Evolutionary conservation across 768 basidiomycete genomes (phyloP).

Genomic region (Ephemerocybe angulata): DNA sequence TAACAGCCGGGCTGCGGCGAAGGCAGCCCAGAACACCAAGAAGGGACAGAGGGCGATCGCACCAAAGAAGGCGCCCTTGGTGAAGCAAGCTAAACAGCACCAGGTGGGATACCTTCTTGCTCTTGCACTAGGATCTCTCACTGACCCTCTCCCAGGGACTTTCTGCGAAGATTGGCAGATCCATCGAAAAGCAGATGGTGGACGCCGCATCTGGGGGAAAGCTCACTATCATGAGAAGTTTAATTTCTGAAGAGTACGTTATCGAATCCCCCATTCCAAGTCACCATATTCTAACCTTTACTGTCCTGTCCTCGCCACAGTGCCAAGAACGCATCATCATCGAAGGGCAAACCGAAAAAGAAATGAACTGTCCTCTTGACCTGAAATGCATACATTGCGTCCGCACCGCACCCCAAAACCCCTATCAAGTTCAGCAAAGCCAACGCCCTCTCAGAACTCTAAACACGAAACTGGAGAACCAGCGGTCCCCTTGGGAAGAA

Average conservation of each 20-base stretch:
- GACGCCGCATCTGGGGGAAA: slow-evolving; percentile 85
- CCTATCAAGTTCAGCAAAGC: not conserved
- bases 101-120: slow-evolving; percentile 46
- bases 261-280: not conserved
- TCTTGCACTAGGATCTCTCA: not conserved
- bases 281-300: not conserved
- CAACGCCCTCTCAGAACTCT: not conserved
- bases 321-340: not conserved
- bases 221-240: slow-evolving; percentile 87
- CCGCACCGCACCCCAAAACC: not conserved
- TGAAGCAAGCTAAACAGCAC: slow-evolving; percentile 75
- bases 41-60: slow-evolving; percentile 77
- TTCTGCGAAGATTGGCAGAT: slow-evolving; percentile 87
- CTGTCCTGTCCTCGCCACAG: not conserved
- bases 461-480: not conserved
- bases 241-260: slow-evolving; percentile 33
- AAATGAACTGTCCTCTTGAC: not conserved
- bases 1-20: slow-evolving; percentile 55
- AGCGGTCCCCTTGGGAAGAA: not conserved
- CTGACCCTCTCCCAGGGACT: slow-evolving; percentile 49
- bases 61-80: slow-evolving; percentile 72
- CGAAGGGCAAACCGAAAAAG: not conserved
- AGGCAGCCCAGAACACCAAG: slow-evolving; percentile 67
- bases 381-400: not conserved
- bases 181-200: slow-evolving; percentile 90